Evolutionary conservation across 2,329 filamentous ascomycete genomes (phyloP).

Genomic region (Penicillium sp.): DNA sequence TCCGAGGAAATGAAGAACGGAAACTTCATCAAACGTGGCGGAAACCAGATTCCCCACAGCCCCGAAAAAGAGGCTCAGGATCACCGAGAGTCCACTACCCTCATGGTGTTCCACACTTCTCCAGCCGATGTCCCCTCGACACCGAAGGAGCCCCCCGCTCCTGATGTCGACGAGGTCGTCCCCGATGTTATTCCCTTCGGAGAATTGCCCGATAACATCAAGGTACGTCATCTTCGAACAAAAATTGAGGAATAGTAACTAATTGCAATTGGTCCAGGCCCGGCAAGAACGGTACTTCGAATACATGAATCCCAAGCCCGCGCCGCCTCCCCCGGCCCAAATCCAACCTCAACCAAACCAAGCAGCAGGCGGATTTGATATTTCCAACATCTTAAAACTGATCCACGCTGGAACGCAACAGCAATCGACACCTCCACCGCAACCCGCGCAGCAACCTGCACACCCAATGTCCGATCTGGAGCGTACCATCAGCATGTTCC

Average conservation of each 20-base stretch:
- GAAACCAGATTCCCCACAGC: constrained; percentile 39
- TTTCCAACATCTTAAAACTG: constrained; percentile 43
- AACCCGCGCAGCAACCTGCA: constrained; percentile 25
- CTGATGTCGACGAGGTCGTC: constrained; percentile 37
- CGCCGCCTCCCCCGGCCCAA: constrained; percentile 21
- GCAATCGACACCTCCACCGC: constrained; percentile 31
- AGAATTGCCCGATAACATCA: constrained; percentile 41
- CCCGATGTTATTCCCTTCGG: constrained; percentile 43
- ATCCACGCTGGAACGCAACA: constrained; percentile 39
- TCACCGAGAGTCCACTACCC: constrained; percentile 46
- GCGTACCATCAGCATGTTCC: constrained; percentile 42
- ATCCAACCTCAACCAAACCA: constrained; percentile 20
- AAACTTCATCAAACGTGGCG: constrained; percentile 46
- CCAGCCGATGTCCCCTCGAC: constrained; percentile 47
- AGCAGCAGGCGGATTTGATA: constrained; percentile 30
- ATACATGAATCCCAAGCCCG: constrained; percentile 33
- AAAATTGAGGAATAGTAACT: background rate
- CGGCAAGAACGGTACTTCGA: constrained; percentile 46
- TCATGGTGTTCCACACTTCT: constrained; percentile 51
- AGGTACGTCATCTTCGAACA: constrained; percentile 29
- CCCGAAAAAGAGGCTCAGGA: constrained; percentile 46
- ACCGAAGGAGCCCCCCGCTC: constrained; percentile 47
- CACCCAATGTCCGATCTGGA: constrained; percentile 29
- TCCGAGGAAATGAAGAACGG: constrained; percentile 31
- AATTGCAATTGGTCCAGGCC: constrained; percentile 25